phyloP scores from a whole-genome alignment of 208 protist genomes.

The Leishmania lainsoni region DNA sequence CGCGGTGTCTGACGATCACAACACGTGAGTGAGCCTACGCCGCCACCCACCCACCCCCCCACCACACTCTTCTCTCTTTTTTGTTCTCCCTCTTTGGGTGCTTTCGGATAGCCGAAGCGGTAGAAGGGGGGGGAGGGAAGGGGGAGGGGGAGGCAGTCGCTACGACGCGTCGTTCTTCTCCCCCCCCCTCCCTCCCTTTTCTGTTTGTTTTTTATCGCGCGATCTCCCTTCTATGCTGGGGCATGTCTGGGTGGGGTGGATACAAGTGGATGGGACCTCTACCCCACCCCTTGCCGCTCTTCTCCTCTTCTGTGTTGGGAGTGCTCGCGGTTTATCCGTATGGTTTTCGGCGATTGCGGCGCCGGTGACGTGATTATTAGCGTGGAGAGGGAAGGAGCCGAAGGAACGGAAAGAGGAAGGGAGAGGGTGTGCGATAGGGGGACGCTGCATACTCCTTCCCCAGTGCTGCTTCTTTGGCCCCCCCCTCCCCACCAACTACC shows the following conservation, averaged over 20 bases:
- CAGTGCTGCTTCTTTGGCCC: not conserved
- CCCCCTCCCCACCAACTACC: not conserved
- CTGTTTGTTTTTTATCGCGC: not conserved
- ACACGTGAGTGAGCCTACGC: not conserved
- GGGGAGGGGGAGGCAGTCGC: not conserved
- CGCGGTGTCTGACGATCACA: slow-evolving; percentile 6
- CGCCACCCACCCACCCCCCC: not conserved
- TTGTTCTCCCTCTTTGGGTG: no score
- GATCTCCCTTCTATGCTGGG: slow-evolving; percentile 7
- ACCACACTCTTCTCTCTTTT: not conserved
- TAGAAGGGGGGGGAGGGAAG: not conserved
- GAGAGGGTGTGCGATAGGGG: not conserved
- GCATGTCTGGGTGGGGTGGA: not conserved
- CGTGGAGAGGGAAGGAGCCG: not conserved
- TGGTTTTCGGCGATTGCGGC: not conserved
- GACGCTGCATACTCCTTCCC: not conserved
- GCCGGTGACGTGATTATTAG: not conserved
- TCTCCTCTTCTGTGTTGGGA: not conserved
- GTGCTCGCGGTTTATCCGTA: no score
- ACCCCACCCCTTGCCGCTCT: not conserved
- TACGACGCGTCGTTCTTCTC: not conserved
- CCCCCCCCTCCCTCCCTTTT: no score
- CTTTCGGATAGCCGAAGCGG: not conserved
- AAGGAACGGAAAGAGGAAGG: not conserved
- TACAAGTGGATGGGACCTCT: not conserved